Percentiles rank a stretch among this genome's conserved stretches.
Conservation (phyloP, 805 yeast species). For the Monosporozyma aerobia region DNA sequence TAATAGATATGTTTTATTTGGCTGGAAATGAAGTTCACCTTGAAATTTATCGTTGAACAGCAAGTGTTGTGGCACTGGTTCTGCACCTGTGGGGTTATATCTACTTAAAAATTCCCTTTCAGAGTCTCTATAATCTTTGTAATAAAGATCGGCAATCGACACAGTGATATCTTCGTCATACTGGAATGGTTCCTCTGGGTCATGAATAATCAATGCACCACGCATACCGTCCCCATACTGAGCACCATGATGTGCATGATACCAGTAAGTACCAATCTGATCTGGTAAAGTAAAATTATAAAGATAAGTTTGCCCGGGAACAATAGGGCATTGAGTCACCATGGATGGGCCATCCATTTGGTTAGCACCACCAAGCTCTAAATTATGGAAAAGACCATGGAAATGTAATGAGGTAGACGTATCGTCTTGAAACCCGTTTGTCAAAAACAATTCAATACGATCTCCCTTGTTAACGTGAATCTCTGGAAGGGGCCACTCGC, state of each 20-base stretch:
- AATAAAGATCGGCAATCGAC: constrained; percentile 58
- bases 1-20: constrained; percentile 53
- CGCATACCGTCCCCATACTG: constrained; percentile 76
- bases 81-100: constrained; percentile 79
- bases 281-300: constrained; percentile 62
- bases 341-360: constrained; percentile 76
- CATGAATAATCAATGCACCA: constrained; percentile 59
- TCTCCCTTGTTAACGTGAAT: constrained; percentile 60
- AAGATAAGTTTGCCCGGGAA: constrained; percentile 53
- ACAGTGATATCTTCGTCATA: constrained; percentile 56
- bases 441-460: constrained; percentile 47
- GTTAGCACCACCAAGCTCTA: constrained; percentile 32
- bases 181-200: constrained; percentile 42
- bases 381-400: constrained; percentile 68
- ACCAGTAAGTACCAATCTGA: constrained; percentile 78
- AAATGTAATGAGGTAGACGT: constrained; percentile 57
- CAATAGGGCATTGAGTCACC: constrained; percentile 74
- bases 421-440: constrained; percentile 41
- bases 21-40: constrained; percentile 44
- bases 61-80: constrained; percentile 64
- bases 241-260: constrained; percentile 68
- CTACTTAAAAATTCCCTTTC: constrained; percentile 43
- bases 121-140: constrained; percentile 40
- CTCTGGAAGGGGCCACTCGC: constrained; percentile 64
- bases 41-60: constrained; percentile 59